Evolutionary conservation across 768 basidiomycete species (phyloP).

Genomic region (Hemileccinum rubropunctum): DNA sequence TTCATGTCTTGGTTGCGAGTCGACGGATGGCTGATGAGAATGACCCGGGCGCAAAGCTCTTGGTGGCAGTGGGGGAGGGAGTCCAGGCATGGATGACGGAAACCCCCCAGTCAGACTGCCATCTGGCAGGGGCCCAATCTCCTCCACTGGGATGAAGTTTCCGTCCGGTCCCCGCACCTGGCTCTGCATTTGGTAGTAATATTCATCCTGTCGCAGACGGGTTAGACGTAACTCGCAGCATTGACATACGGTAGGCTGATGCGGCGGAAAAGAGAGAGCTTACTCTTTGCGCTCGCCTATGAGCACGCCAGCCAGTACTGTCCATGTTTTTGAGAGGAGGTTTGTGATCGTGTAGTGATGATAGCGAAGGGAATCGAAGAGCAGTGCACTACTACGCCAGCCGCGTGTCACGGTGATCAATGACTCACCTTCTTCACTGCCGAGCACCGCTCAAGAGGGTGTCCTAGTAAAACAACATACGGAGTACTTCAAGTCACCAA

Average conservation of each 20-base stretch:
- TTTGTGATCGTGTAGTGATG: neutral
- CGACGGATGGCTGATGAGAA: constrained; percentile 9
- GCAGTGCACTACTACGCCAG: neutral
- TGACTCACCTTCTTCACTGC: no score
- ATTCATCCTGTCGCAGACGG: constrained; percentile 29
- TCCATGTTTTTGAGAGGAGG: constrained; percentile 72
- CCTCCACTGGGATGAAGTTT: constrained; percentile 51
- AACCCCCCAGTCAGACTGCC: constrained; percentile 56
- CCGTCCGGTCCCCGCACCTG: constrained; percentile 46
- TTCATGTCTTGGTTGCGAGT: constrained; percentile 32
- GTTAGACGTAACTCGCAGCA: neutral
- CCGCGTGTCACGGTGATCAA: no score
- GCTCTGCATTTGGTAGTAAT: constrained; percentile 23
- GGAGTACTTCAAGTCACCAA: no score
- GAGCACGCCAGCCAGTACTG: constrained; percentile 73
- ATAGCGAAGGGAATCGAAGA: no score
- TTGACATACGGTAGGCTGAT: no score
- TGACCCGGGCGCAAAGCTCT: constrained; percentile 26
- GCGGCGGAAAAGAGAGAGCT: constrained; percentile 1
- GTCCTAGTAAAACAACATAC: no score
- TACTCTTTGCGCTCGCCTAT: constrained; percentile 58
- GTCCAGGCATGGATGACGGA: constrained; percentile 31
- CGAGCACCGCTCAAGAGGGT: no score
- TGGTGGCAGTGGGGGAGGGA: constrained; percentile 43
- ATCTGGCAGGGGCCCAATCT: constrained; percentile 60